Base-by-base conservation (phyloP, 164 flowering plant genomes). In the Platanus orientalis region DNA sequence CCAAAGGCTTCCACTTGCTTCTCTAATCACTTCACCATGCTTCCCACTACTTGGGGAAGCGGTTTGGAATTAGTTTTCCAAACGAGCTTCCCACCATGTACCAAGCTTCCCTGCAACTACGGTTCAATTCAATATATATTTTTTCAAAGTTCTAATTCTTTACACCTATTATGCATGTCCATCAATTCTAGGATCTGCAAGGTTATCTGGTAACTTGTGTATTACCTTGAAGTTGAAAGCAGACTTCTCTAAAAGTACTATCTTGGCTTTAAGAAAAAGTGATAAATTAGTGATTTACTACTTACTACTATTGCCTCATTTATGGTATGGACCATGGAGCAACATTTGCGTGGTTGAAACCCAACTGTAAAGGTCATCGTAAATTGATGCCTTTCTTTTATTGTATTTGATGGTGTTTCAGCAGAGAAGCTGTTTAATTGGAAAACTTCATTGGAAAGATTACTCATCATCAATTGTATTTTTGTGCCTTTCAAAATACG, bases 361-460 rank as follows among this genome's bases (percentile, higher is more conserved):
- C 6, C 56, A 53, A 26, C 30, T 53, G 30, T n/a, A n/a, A 53
- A 14, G 9, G 42, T 14, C 42, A 36, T 36, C 10, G 12, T 14
- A 36, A 7, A 1, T 36, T 1, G 12, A 36, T 36, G 13, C 10
- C 12, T 14, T 24, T 26, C 26, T 23, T 26, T 11, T 53, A 10
- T 53, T 53, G 26, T 25, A 12, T 0, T 26, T n/a, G n/a, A n/a
- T n/a, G n/a, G n/a, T n/a, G n/a, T n/a, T n/a, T n/a, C n/a, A n/a
- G n/a, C n/a, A n/a, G n/a, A 53, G 56, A 53, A 53, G 30, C n/a
- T 53, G 19, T 53, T 53, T 53, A 26, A 13, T 53, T 53, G 32
- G 13, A 51, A 26, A 53, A 5, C 30, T 12, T 11, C 2, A 14
- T 53, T 25, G 20, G 13, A 10, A 24, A 2, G 2, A 11, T 24